Base-by-base conservation (phyloP, 352 stramenopile genomes). In the Globisporangium solare region DNA sequence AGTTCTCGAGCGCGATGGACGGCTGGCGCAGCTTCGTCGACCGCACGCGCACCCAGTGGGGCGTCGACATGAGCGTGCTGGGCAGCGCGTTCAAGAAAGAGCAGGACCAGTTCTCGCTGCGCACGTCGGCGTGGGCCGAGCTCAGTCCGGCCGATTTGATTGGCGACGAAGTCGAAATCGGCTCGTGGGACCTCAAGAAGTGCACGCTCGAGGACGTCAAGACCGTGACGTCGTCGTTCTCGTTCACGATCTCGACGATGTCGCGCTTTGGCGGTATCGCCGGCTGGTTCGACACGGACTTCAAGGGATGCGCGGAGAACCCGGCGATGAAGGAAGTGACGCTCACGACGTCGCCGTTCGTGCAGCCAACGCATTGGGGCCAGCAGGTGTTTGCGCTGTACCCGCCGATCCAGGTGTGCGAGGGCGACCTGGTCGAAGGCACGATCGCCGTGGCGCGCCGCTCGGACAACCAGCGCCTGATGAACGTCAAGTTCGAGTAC, bases 271-370 rank as follows among this genome's bases (percentile, higher is more conserved):
- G 83, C 61, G 97, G 96, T 54, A 97, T 99, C 65, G 97, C 97
- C 17, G 95, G 96, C 54, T 99, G 98, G 98, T 99, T 99, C 68
- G 98, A 98, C 61, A 90, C 98, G n/a, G 95, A 99, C 67, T 99
- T 99, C 71, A 94, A 88, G 60, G 96, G 96, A 42, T 90, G 69
- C 55, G 56, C 62, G 1, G 74, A 94, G 55, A 86, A 92, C 60
- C 86, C 86, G 11, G 86, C 82, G 20, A 14, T 75, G 60, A 86
- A 83, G 63, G 66, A 83, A 37, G 79, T 98, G 53, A 94, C 77
- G 54, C 87, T 98, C 21, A 92, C 82, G 46, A 98, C 93, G 45
- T 94, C 88, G 47, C 94, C 93, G 6, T 95, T 90, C 49, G 83
- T 95, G 65, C 81, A 94, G 71, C 79, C 83, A 40, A 95, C 86